Conservation (phyloP, 495 filamentous ascomycete species). For the Daldinia childiae region DNA sequence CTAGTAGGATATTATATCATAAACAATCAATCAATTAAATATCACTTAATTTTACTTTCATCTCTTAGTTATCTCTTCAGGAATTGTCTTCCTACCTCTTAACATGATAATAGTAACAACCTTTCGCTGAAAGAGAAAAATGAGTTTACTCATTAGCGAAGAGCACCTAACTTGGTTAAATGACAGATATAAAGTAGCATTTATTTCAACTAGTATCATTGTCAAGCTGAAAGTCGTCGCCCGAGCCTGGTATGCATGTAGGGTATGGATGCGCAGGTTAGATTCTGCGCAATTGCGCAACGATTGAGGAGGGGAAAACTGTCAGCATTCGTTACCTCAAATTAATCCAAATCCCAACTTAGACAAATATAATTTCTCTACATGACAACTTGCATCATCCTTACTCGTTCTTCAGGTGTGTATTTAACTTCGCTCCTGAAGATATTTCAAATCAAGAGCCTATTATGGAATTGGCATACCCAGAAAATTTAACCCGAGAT, state of each 20-base stretch:
- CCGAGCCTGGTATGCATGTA: background rate
- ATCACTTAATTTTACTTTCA: no score
- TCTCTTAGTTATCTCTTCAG: background rate
- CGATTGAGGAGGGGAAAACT: background rate
- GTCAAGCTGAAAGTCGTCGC: background rate
- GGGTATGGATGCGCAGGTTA: background rate
- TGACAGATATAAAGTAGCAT: background rate
- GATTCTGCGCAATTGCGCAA: slow-evolving; percentile 1
- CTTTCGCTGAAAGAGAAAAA: background rate
- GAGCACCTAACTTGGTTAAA: background rate
- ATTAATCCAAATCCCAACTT: background rate
- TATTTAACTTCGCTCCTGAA: background rate
- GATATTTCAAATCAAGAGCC: background rate
- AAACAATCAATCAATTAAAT: no score
- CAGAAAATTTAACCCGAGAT: background rate
- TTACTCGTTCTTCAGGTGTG: background rate
- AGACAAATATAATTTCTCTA: background rate
- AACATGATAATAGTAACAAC: no score
- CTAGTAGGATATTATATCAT: no score
- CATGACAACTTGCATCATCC: background rate
- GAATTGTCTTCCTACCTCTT: background rate
- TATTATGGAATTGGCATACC: background rate
- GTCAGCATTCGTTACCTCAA: background rate
- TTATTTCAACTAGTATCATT: background rate
- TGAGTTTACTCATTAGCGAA: background rate